Evolutionary conservation across 345 rosid species (phyloP), one percentile per base, ranked within the genome.

Genomic region (Crucihimalaya himalaica): DNA sequence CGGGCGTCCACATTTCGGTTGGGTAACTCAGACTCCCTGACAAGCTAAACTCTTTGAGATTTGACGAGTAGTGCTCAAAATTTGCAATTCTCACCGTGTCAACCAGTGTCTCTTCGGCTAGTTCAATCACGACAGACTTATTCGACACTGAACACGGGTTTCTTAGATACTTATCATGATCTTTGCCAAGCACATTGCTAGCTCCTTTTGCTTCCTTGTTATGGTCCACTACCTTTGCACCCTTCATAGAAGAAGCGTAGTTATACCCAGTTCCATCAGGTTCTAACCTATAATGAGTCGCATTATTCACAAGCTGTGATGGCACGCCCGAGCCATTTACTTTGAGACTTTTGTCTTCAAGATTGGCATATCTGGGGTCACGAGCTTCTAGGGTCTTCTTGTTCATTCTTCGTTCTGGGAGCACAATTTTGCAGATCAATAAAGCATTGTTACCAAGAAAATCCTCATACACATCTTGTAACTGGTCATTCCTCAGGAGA

Each of bases 201-300:
- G 98, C 97, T 34, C 97, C 96, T 83, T 94, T 94, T 0, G 93
- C 90, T 76, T 94, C 98, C 77, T 94, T 94, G 78, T 91, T 94
- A 67, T 85, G 87, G 4, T 88, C 87, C 6, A 91, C 90, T 63
- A 89, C 90, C 71, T 91, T 91, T 16, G 98, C 98, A 21, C 98
- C 95, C 61, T 94, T 94, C 42, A 77, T 62, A 23, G 83, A 86
- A 53, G 96, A 89, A 12, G 97, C 98, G 72, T 86, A 91, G 78
- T 91, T 89, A 69, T 89, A 94, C 50, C 93, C 97, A 0, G 83
- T 81, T 29, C 97, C 98, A 77, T 94, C 98, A 4, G 86, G 88
- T 71, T 94, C 97, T 51, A 87, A 83, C 78, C 96, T 84, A 68
- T 91, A 96, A 63, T 86, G 97, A 23, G 96, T 88, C 52, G 78